Evolutionary conservation across 192 early-diverging fungal species (phyloP), one percentile per base, ranked within the genome.

Genomic region (Backusella tuberculispora): DNA sequence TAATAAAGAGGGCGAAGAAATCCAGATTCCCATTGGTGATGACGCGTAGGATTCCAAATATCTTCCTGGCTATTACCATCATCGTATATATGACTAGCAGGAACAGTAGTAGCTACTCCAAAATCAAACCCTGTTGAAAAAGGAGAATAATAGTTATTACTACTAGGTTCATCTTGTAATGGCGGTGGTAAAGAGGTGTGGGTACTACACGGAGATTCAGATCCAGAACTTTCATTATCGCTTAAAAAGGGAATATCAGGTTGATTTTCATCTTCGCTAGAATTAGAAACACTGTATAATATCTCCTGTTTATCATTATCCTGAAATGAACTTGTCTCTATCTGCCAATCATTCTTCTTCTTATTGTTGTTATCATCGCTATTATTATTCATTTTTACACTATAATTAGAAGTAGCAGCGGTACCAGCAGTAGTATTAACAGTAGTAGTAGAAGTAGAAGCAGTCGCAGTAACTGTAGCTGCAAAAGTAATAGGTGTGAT

Each of bases 51-150:
- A 38, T 37, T 40, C 50, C 50, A 63, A 34, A 21, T 6, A 24
- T 42, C 40, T 43, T 21, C 41, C n/a, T 41, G 7, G n/a, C 42
- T 68, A 21, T 60, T 14, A 6, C 19, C 42, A 24, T 44, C 19
- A 19, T 45, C 17, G 21, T 14, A 66, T 9, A n/a, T 15, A 66
- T 10, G 15, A 40, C 15, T 9, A 3, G 21, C 21, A 26, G 21
- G 53, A 5, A 26, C 15, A 14, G 29, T 9, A 6, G 66, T 68
- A 68, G 10, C 42, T 43, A 68, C 42, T 42, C 42, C 68, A 47
- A 69, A 69, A 46, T 69, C 68, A 47, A 69, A 69, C 26, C 68
- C 68, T 46, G 68, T 69, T 34, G 68, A 69, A 46, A 69, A 69
- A 17, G 68, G 68, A 15, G 68, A 69, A 37, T 69, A 69, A 14